Conservation (phyloP, 129 eudicot species). For the Lactuca saligna region DNA sequence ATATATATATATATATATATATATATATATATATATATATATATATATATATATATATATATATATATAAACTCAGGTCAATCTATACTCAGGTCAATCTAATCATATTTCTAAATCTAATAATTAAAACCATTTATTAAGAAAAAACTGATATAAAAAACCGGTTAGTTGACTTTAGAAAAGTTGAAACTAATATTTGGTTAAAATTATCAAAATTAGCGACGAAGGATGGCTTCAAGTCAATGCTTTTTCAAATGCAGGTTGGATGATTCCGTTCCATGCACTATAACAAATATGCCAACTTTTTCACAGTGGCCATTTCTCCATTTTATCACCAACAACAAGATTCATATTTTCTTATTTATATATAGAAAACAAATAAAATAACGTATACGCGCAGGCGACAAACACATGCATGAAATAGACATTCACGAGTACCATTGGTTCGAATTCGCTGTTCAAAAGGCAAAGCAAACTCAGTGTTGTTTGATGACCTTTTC, state of each 20-base stretch:
- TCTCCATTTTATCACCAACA: slow-evolving; percentile 10
- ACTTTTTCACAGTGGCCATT: slow-evolving; percentile 22
- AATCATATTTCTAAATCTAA: too few species aligned
- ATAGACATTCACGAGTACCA: not conserved
- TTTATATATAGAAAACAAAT: not conserved
- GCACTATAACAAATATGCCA: slow-evolving; percentile 19
- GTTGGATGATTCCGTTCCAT: slow-evolving; percentile 13
- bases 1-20: too few species aligned
- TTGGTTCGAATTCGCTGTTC: not conserved
- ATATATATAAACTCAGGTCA: too few species aligned
- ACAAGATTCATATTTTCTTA: not conserved
- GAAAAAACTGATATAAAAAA: too few species aligned
- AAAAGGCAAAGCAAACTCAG: not conserved
- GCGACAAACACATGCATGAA: slow-evolving; percentile 9
- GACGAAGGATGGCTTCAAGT: slow-evolving; percentile 5
- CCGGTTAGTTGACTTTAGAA: not conserved
- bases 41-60: too few species aligned
- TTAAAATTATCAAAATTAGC: slow-evolving; percentile 20
- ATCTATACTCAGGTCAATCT: too few species aligned
- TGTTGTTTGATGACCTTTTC: slow-evolving; percentile 8
- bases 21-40: too few species aligned
- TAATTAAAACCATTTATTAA: too few species aligned
- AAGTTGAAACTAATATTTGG: slow-evolving; percentile 6
- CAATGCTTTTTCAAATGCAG: not conserved
- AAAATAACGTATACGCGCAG: not conserved